These are phyloP conservation scores for Triangularia setosa DNA, from an alignment of 2,329 filamentous ascomycete genomes.

Conservation along the genomic window DNA sequence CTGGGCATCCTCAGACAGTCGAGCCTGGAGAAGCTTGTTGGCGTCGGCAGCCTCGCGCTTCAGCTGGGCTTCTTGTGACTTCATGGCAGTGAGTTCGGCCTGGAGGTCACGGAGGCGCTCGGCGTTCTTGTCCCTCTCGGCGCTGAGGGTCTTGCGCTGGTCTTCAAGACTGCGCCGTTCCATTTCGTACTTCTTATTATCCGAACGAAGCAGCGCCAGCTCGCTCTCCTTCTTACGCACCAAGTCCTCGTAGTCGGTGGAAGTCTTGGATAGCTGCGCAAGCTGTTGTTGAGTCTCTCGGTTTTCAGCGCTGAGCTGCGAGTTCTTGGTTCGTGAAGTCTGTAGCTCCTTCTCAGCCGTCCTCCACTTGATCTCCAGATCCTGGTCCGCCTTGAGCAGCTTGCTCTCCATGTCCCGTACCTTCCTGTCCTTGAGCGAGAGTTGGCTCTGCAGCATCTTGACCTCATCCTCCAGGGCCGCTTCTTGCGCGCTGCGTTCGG, in stretches of 20 bases:
- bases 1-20: constrained; percentile 85
- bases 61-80: constrained; percentile 76
- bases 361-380: constrained; percentile 80
- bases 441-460: constrained; percentile 85
- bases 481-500: constrained; percentile 72
- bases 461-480: constrained; percentile 76
- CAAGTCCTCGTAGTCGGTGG: constrained; percentile 91
- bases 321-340: constrained; percentile 66
- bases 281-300: constrained; percentile 79
- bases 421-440: constrained; percentile 86
- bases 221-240: constrained; percentile 94
- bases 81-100: constrained; percentile 82
- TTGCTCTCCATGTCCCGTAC: constrained; percentile 81
- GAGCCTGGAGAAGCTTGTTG: constrained; percentile 78
- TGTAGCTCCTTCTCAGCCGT: constrained; percentile 76
- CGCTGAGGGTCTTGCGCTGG: constrained; percentile 66
- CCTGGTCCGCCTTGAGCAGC: constrained; percentile 79
- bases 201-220: constrained; percentile 75
- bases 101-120: constrained; percentile 76
- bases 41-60: constrained; percentile 87
- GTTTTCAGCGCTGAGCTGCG: constrained; percentile 75
- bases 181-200: constrained; percentile 77
- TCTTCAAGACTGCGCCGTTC: constrained; percentile 76
- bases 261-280: constrained; percentile 81
- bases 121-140: constrained; percentile 76